Conservation (phyloP, 352 stramenopile genomes). For the Phytopythium boreale region DNA sequence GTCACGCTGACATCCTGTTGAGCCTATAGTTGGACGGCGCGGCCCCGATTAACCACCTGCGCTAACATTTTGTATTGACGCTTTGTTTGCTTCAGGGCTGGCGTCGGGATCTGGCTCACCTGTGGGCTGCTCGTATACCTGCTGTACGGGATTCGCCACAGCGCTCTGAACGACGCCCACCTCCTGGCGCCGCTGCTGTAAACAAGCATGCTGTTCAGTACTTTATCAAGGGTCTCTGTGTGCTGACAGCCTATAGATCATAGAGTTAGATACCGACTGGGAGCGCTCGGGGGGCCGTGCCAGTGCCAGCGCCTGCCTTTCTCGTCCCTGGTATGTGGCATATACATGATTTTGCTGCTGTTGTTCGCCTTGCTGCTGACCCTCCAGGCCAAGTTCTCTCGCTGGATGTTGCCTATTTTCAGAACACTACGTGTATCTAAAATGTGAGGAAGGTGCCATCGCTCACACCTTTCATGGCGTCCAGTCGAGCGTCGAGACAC, state of each 20-base stretch:
- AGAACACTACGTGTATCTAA: neutral
- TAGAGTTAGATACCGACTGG: conserved; percentile 1
- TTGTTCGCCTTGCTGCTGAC: neutral
- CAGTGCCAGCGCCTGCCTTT: neutral
- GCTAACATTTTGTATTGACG: neutral
- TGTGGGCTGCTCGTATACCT: conserved; percentile 68
- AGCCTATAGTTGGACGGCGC: neutral
- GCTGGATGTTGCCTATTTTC: conserved; percentile 1
- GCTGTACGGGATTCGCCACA: conserved; percentile 78
- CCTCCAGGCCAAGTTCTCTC: neutral
- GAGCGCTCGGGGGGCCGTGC: neutral
- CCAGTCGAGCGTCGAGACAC: neutral
- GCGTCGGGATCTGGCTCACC: conserved; percentile 68
- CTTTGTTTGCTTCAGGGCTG: conserved; percentile 35
- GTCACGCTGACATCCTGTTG: conserved; percentile 5
- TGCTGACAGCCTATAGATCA: neutral
- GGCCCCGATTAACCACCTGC: neutral
- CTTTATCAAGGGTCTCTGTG: neutral
- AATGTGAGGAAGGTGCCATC: neutral
- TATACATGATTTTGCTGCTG: neutral
- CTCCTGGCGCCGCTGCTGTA: conserved; percentile 30
- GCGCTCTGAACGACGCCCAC: conserved; percentile 30
- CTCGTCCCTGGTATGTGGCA: neutral
- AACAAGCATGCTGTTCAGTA: neutral
- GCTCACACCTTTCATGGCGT: neutral